Conservation (phyloP, 1,284 basidiomycete genomes). For the Leccinum pachyderme region DNA sequence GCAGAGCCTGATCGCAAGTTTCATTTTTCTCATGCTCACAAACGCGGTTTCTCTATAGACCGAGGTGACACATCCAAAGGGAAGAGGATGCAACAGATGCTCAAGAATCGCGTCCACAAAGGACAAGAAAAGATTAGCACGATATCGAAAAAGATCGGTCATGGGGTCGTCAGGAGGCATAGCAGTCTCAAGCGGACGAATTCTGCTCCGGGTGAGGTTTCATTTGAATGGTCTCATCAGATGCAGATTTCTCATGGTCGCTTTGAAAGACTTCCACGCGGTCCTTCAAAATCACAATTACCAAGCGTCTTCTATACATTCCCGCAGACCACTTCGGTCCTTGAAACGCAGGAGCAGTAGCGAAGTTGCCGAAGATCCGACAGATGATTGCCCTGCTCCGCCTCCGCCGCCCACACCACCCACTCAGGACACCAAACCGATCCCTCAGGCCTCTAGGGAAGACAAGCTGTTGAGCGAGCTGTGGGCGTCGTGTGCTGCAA, state of each 20-base stretch:
- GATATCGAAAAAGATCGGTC: conserved; percentile 73
- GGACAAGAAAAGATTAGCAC: conserved; percentile 69
- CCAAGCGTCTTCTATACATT: conserved; percentile 86
- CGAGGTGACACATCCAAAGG: conserved; percentile 46
- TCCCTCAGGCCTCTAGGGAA: conserved; percentile 56
- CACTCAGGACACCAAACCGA: conserved; percentile 33
- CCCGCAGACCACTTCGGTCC: conserved; percentile 59
- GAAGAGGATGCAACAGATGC: conserved; percentile 70
- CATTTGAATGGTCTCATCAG: background rate
- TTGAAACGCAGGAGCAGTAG: conserved; percentile 39
- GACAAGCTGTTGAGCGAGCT: conserved; percentile 78
- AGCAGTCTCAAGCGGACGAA: conserved; percentile 53
- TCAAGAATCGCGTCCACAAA: conserved; percentile 71
- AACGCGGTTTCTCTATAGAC: conserved; percentile 36
- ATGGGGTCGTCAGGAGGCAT: conserved; percentile 56
- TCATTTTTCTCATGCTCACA: conserved; percentile 12
- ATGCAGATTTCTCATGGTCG: background rate
- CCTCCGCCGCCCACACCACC: conserved; percentile 39
- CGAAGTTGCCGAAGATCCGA: conserved; percentile 35
- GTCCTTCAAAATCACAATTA: conserved; percentile 60
- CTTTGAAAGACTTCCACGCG: conserved; percentile 57
- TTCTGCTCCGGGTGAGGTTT: conserved; percentile 61
- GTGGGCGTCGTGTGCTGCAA: conserved; percentile 94
- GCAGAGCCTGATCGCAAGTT: conserved; percentile 32
- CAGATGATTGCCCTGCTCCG: conserved; percentile 40